phyloP scores from a whole-genome alignment of 2,329 filamentous ascomycete genomes.

The Phyllosticta citriasiana region DNA sequence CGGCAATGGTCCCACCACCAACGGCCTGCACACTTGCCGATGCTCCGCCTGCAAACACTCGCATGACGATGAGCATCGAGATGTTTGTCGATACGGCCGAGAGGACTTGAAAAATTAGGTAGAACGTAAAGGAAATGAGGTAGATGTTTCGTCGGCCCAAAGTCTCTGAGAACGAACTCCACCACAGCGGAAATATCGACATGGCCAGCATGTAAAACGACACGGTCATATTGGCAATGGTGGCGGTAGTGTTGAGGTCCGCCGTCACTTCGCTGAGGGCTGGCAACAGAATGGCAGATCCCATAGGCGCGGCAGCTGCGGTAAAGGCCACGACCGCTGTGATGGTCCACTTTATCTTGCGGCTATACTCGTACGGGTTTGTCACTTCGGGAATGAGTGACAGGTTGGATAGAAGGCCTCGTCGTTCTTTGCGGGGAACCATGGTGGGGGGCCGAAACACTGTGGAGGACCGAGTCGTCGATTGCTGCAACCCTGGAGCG shows the following conservation, averaged over 20 bases:
- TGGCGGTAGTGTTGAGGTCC: constrained; percentile 22
- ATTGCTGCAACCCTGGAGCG: constrained; percentile 12
- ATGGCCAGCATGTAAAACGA: constrained; percentile 33
- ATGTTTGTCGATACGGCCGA: constrained; percentile 27
- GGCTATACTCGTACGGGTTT: constrained; percentile 61
- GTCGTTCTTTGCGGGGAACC: constrained; percentile 46
- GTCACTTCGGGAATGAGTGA: constrained; percentile 70
- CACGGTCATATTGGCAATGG: constrained; percentile 30
- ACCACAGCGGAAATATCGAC: constrained; percentile 33
- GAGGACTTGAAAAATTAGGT: constrained; percentile 23
- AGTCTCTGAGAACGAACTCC: constrained; percentile 29
- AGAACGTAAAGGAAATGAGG: constrained; percentile 25
- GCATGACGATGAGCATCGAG: constrained; percentile 27
- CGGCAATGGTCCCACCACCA: constrained; percentile 28
- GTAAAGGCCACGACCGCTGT: constrained; percentile 69
- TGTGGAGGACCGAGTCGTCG: constrained; percentile 18
- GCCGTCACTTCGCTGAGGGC: constrained; percentile 25
- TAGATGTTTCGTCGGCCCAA: constrained; percentile 28
- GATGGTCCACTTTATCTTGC: constrained; percentile 73
- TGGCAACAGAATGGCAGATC: constrained; percentile 71
- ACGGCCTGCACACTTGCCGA: constrained; percentile 30
- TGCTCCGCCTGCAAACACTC: constrained; percentile 26
- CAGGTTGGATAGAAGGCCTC: constrained; percentile 63
- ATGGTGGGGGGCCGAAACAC: constrained; percentile 31
- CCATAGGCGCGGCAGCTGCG: constrained; percentile 69